phyloP scores from a whole-genome alignment of 805 yeast genomes.

The Kuraishia capsulata region DNA sequence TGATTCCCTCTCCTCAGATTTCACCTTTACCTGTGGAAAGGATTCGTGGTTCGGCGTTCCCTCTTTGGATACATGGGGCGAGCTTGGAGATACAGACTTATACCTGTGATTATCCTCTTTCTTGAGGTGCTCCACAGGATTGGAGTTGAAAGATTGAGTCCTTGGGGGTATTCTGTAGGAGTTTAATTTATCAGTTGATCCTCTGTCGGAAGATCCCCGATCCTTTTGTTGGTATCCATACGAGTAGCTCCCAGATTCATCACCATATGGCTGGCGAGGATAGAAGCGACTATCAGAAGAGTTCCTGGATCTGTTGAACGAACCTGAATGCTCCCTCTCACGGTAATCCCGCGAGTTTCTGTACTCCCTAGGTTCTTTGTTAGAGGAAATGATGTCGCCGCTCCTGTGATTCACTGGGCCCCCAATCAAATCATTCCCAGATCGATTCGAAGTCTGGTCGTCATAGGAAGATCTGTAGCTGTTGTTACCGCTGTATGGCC shows the following conservation, averaged over 20 bases:
- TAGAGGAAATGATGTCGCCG: neutral
- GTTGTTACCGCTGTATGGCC: neutral
- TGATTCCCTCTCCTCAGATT: no score
- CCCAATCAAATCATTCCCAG: neutral
- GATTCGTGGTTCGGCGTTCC: neutral
- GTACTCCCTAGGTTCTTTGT: neutral
- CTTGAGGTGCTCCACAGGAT: neutral
- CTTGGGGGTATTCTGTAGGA: neutral
- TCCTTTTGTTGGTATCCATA: neutral
- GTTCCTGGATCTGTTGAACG: neutral
- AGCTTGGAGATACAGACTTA: neutral
- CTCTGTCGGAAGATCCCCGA: neutral
- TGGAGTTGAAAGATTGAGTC: neutral
- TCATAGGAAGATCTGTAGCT: neutral
- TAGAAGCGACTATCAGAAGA: neutral
- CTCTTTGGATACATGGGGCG: neutral
- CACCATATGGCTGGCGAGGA: neutral
- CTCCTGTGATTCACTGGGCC: neutral
- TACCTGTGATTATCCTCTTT: neutral
- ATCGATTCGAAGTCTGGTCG: neutral
- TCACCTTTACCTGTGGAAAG: no score
- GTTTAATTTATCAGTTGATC: neutral
- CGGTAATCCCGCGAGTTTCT: neutral
- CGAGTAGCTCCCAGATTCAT: neutral
- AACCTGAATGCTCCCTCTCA: neutral